phyloP scores from a whole-genome alignment of 208 protist genomes.

The Trypanosoma rangeli region DNA sequence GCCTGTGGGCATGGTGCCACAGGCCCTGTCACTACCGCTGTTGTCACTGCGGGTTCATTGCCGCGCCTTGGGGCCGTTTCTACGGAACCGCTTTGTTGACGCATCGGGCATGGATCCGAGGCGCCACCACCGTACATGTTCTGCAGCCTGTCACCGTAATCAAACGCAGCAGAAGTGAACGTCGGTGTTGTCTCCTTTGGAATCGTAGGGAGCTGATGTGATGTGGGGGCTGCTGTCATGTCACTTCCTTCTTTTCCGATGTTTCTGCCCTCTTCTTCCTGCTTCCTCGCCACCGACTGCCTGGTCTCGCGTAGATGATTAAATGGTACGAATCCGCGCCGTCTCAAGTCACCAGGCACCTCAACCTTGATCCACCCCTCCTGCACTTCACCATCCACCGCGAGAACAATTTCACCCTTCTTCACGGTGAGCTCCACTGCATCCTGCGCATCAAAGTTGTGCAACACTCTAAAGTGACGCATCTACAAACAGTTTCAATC shows the following conservation, averaged over 20 bases:
- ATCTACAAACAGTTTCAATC: slow-evolving; percentile 18
- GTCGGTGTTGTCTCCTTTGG: neutral
- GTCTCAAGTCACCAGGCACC: slow-evolving; percentile 22
- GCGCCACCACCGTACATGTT: slow-evolving; percentile 5
- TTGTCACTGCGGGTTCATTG: neutral
- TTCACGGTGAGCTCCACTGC: slow-evolving; percentile 70
- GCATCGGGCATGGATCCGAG: neutral
- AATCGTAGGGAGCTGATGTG: slow-evolving; percentile 7
- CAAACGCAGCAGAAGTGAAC: slow-evolving; percentile 20
- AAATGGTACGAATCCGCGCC: slow-evolving; percentile 76
- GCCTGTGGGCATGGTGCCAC: neutral
- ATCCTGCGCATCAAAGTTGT: slow-evolving; percentile 78
- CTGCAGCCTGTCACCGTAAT: slow-evolving; percentile 22
- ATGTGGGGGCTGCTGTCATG: neutral
- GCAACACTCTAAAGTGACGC: slow-evolving; percentile 48
- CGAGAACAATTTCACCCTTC: slow-evolving; percentile 60
- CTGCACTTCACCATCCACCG: slow-evolving; percentile 45
- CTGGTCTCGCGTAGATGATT: slow-evolving; percentile 58
- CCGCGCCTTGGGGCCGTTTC: neutral
- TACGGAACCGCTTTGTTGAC: slow-evolving; percentile 1
- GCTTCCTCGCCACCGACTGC: neutral
- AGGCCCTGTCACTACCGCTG: slow-evolving; percentile 1
- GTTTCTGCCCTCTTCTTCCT: neutral
- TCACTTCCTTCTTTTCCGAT: neutral
- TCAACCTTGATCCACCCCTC: slow-evolving; percentile 87